Evolutionary conservation across 2,329 filamentous ascomycete genomes (phyloP).

Genomic region (Pseudogymnoascus sp.): DNA sequence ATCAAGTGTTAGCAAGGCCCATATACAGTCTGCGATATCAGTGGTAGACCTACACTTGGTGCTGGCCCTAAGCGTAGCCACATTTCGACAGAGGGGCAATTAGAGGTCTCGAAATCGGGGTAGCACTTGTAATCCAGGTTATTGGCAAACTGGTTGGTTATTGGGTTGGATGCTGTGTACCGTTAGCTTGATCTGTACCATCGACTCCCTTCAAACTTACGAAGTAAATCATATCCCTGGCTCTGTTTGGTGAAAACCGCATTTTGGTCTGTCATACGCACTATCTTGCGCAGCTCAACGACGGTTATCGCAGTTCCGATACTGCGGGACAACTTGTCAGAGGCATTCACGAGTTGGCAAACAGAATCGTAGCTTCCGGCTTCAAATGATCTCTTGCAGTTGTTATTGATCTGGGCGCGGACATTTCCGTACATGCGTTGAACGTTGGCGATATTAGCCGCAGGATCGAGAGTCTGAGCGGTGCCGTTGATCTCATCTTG

Average conservation of each 20-base stretch:
- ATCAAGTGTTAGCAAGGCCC: background rate
- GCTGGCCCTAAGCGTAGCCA: slow-evolving; percentile 20
- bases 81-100: slow-evolving; percentile 19
- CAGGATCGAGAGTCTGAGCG: slow-evolving; percentile 16
- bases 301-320: slow-evolving; percentile 22
- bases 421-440: slow-evolving; percentile 23
- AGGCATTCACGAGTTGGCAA: slow-evolving; percentile 26
- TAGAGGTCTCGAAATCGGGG: slow-evolving; percentile 26
- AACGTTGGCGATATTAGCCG: slow-evolving; percentile 22
- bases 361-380: slow-evolving; percentile 28
- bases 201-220: slow-evolving; percentile 18
- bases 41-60: slow-evolving; percentile 20
- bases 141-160: slow-evolving; percentile 16
- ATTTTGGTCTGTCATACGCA: slow-evolving; percentile 19
- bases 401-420: slow-evolving; percentile 23
- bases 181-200: slow-evolving; percentile 11
- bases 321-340: slow-evolving; percentile 20
- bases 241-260: slow-evolving; percentile 11
- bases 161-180: background rate
- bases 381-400: slow-evolving; percentile 25
- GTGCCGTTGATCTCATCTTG: slow-evolving; percentile 14
- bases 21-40: background rate
- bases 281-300: slow-evolving; percentile 25
- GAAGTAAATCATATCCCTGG: slow-evolving; percentile 23
- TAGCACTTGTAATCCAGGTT: slow-evolving; percentile 26